Percentiles rank a stretch among this genome's conserved stretches.
Evolutionary conservation across 73 alveolate species (phyloP).

Genomic region (Paramecium octaurelia): DNA sequence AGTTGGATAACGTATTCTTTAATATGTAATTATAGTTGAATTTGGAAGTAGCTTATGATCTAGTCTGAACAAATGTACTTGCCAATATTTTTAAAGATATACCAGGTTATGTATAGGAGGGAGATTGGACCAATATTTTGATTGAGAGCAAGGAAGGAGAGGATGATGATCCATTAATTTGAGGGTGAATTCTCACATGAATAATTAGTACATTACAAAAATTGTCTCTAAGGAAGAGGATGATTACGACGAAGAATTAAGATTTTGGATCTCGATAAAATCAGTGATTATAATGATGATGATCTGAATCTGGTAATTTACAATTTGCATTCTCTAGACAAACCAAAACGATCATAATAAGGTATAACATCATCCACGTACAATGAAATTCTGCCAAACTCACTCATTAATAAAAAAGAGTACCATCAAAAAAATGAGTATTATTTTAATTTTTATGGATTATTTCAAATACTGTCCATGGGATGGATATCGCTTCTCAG

Average conservation of each 20-base stretch:
- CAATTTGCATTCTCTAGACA: not conserved
- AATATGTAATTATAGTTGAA: conserved; percentile 58
- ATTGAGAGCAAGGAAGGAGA: conserved; percentile 51
- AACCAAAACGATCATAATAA: not conserved
- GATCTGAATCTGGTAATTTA: conserved; percentile 19
- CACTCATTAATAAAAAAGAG: not conserved
- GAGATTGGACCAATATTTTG: conserved; percentile 93
- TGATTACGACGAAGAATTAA: no score
- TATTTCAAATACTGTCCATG: conserved; percentile 46
- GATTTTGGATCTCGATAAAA: conserved; percentile 60
- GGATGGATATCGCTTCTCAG: conserved; percentile 40
- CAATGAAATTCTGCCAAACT: not conserved
- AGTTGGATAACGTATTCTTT: conserved; percentile 72
- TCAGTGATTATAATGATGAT: not conserved
- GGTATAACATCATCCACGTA: not conserved
- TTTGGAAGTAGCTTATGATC: conserved; percentile 86
- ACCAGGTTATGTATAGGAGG: conserved; percentile 84
- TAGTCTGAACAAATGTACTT: conserved; percentile 87
- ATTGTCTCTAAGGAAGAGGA: not conserved
- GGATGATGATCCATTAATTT: conserved; percentile 34
- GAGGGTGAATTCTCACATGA: conserved; percentile 41
- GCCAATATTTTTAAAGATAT: conserved; percentile 80
- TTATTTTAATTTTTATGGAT: conserved; percentile 12
- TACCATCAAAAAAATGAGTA: not conserved
- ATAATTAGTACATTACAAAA: not conserved